phyloP scores from a whole-genome alignment of 257 asterid species.

The Henckelia pumila region DNA sequence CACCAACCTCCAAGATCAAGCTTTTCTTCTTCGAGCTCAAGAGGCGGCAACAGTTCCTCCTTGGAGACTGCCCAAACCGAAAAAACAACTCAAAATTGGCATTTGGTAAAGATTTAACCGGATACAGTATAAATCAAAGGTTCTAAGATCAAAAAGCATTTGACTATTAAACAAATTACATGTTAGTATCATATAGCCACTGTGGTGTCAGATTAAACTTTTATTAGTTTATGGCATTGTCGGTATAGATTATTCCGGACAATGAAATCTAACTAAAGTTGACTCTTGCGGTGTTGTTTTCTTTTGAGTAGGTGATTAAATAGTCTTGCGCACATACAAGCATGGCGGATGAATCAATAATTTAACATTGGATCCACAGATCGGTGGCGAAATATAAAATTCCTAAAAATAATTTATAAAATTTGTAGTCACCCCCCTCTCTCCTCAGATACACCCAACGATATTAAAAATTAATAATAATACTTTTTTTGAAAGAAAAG shows the following conservation, averaged over 20 bases:
- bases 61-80: constrained; percentile 54
- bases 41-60: constrained; percentile 83
- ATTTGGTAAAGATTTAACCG: neutral
- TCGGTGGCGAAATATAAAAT: too few species aligned
- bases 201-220: constrained; percentile 2
- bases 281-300: constrained; percentile 5
- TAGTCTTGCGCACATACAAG: too few species aligned
- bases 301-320: neutral
- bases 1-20: constrained; percentile 65
- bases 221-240: constrained; percentile 11
- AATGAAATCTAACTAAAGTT: constrained; percentile 2
- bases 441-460: neutral
- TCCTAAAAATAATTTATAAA: too few species aligned
- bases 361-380: too few species aligned
- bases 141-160: neutral
- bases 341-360: too few species aligned
- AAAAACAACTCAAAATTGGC: constrained; percentile 18
- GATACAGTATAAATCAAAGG: neutral
- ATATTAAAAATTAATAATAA: too few species aligned
- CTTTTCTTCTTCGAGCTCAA: constrained; percentile 39
- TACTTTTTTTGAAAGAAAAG: too few species aligned
- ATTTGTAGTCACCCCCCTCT: too few species aligned
- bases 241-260: constrained; percentile 19
- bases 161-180: neutral
- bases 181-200: too few species aligned